Percentiles rank a stretch among this genome's conserved stretches.
Evolutionary conservation across 2,329 filamentous ascomycete species (phyloP).

Genomic region (Fusarium sp.): DNA sequence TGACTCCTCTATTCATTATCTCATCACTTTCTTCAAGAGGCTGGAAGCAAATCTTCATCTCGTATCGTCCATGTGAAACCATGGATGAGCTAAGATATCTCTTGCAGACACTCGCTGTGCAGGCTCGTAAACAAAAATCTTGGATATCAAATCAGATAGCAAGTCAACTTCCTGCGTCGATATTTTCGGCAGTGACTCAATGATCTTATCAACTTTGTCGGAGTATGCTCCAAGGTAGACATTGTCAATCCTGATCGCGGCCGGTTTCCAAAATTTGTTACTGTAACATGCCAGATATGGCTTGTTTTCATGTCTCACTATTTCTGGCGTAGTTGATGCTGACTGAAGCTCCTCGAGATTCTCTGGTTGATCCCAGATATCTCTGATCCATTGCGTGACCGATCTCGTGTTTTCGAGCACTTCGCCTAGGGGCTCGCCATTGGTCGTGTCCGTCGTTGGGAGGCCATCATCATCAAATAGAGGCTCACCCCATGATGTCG

Average conservation of each 20-base stretch:
- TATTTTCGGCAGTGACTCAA: constrained; percentile 16
- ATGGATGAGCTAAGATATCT: constrained; percentile 17
- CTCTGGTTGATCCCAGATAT: constrained; percentile 9
- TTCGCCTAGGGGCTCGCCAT: background rate
- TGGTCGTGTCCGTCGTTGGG: background rate
- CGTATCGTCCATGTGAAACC: background rate
- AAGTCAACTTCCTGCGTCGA: background rate
- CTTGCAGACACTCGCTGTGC: background rate
- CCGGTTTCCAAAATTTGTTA: constrained; percentile 18
- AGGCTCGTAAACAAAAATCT: constrained; percentile 23
- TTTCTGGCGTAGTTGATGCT: background rate
- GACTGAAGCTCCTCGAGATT: background rate
- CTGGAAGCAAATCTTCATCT: background rate
- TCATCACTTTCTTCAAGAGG: fast-evolving
- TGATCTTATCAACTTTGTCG: constrained; percentile 5
- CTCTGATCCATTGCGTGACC: background rate
- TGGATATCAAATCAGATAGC: constrained; percentile 13
- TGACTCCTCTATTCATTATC: background rate
- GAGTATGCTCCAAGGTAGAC: constrained; percentile 4
- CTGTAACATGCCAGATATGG: constrained; percentile 11
- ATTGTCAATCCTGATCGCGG: background rate
- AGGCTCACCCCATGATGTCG: background rate
- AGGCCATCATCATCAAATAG: constrained; percentile 11
- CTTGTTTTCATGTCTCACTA: background rate
- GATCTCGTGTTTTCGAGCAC: background rate